These are phyloP conservation scores for Groenewaldozyma tartarivorans DNA, from an alignment of 805 yeast genomes.

Conservation along the genomic window DNA sequence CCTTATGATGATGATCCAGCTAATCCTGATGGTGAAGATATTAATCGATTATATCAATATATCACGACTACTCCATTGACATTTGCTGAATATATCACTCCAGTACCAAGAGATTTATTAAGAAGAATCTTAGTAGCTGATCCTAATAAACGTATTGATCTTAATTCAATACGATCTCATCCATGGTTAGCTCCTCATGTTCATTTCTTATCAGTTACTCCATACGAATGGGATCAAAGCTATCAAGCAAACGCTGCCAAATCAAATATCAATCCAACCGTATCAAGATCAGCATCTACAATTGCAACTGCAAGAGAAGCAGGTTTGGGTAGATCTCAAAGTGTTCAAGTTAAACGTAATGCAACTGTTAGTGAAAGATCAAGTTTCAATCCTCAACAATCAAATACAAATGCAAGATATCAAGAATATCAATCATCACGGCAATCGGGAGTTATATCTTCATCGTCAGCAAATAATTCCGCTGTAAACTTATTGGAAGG, in stretches of 20 bases:
- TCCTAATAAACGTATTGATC: slow-evolving; percentile 63
- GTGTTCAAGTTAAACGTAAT: slow-evolving; percentile 16
- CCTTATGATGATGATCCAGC: slow-evolving; percentile 97
- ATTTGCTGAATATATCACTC: slow-evolving; percentile 87
- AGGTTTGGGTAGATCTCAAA: slow-evolving; percentile 17
- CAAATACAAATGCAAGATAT: not conserved
- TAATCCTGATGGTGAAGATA: slow-evolving; percentile 93
- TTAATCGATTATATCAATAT: slow-evolving; percentile 80
- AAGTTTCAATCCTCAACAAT: not conserved
- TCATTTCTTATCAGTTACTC: slow-evolving; percentile 72
- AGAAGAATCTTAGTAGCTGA: slow-evolving; percentile 75
- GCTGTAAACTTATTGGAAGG: not conserved
- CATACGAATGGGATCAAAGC: slow-evolving; percentile 77
- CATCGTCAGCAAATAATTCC: not conserved
- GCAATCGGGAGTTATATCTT: not conserved
- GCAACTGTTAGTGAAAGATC: not conserved
- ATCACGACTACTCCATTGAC: slow-evolving; percentile 87
- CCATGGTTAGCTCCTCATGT: slow-evolving; percentile 84
- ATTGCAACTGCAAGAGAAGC: slow-evolving; percentile 4
- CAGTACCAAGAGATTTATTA: slow-evolving; percentile 82
- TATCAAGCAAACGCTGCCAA: slow-evolving; percentile 8
- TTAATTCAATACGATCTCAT: slow-evolving; percentile 67
- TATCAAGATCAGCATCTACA: slow-evolving; percentile 3
- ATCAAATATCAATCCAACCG: not conserved
- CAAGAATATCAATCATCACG: not conserved